Base-by-base conservation (phyloP, 305 asterid genomes). In the Plantago coronopus region DNA sequence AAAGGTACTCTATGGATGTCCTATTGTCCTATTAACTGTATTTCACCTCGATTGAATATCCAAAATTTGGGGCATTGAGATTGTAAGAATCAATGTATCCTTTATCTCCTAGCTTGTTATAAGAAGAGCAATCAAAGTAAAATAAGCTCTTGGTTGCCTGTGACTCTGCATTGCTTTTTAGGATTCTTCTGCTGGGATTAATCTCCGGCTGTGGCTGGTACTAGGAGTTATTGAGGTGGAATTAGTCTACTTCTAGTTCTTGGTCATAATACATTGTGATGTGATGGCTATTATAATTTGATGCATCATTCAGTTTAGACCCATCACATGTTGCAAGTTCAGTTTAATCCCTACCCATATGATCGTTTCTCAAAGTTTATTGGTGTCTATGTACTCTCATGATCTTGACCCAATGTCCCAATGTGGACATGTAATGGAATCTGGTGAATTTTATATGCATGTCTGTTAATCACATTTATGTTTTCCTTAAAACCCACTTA, bases 371-470 rank as follows among this genome's bases (percentile, higher is more conserved):
- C 5, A 5, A 25, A 25, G 2, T 25, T 25, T 25, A 25, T 25
- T 25, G 29, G 29, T 5, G 29, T 5, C 29, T 25, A 25, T 25
- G 29, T 25, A 25, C 29, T 25, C 29, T 25, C 2, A 25, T 25
- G 29, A 25, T 25, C 5, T 25, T 2, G 29, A 25, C 29, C 5
- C 5, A 25, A 25, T 25, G 29, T 25, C 29, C 5, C 5, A 25
- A 25, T 25, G 29, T 25, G 29, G 29, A 25, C 5, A 25, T 25
- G 2, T 25, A 25, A 25, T 25, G 29, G 29, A 54, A 34, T 42
- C 61, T 63, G n/a, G 56, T 38, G 58, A 25, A 22, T 23, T 5
- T 19, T 25, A 59, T 67, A 25, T 53, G 49, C n/a, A n/a, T n/a
- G n/a, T n/a, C n/a, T n/a, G n/a, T n/a, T n/a, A n/a, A n/a, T n/a